These are phyloP conservation scores for Daucus carota DNA, from an alignment of 129 eudicot genomes.

Conservation along the genomic window DH1_v3.0 NC_030384.2:27461001-27461500, in stretches of 20 bases:
- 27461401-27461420: slow-evolving; percentile 11
- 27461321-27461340: not conserved
- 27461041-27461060: slow-evolving; percentile 22
- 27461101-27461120: slow-evolving; percentile 22
- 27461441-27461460: slow-evolving; percentile 34
- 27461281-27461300: not conserved
- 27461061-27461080: slow-evolving; percentile 22
- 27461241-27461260: no score
- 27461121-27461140: slow-evolving; percentile 20
- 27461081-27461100: slow-evolving; percentile 13
- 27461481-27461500: not conserved
- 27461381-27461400: not conserved
- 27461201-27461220: not conserved
- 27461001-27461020: slow-evolving; percentile 11
- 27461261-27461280: not conserved
- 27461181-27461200: not conserved
- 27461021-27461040: slow-evolving; percentile 12
- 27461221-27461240: not conserved
- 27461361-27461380: not conserved
- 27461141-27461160: not conserved
- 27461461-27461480: slow-evolving; percentile 30
- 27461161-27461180: not conserved
- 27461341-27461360: not conserved
- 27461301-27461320: not conserved
- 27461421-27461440: slow-evolving; percentile 21